phyloP scores from a whole-genome alignment of 805 yeast genomes.

The Nematodospora valgi region DNA sequence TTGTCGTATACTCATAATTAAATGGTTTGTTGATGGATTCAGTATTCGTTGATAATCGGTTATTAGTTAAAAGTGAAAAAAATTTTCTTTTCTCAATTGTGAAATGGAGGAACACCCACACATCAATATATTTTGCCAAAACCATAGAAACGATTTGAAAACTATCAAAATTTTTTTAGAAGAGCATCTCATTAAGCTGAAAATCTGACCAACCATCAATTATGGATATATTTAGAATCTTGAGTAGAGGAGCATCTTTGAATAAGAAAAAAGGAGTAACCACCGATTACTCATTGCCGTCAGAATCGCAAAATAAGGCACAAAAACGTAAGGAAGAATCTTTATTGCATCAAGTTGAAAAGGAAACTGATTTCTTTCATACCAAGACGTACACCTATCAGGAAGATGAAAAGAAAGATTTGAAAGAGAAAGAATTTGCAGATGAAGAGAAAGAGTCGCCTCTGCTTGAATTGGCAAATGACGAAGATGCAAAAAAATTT shows the following conservation, averaged over 20 bases:
- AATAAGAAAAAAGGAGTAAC: slow-evolving; percentile 50
- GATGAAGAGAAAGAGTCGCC: slow-evolving; percentile 33
- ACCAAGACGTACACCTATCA: slow-evolving; percentile 31
- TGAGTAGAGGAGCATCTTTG: slow-evolving; percentile 81
- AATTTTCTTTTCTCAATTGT: slow-evolving; percentile 2
- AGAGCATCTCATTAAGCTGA: too few relatives aligned
- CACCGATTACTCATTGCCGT: slow-evolving; percentile 38
- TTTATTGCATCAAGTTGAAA: slow-evolving; percentile 52
- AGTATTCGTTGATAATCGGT: neutral
- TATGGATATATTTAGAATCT: slow-evolving; percentile 88
- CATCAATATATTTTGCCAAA: too few relatives aligned
- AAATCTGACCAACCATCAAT: too few relatives aligned
- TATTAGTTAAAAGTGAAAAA: too few relatives aligned
- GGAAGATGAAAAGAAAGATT: slow-evolving; percentile 18
- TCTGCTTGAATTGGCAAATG: slow-evolving; percentile 44
- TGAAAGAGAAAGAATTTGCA: slow-evolving; percentile 23
- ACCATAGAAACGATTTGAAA: too few relatives aligned
- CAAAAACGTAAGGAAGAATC: slow-evolving; percentile 34
- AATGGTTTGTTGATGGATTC: too few relatives aligned
- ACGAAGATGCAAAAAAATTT: slow-evolving; percentile 56
- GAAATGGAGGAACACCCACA: slow-evolving; percentile 1
- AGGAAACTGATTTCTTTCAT: slow-evolving; percentile 82
- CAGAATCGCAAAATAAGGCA: slow-evolving; percentile 18
- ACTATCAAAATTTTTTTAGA: too few relatives aligned
- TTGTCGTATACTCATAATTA: slow-evolving; percentile 13